Evolutionary conservation across 2,329 filamentous ascomycete species (phyloP).

Genomic region (Neoarthrinium moseri): DNA sequence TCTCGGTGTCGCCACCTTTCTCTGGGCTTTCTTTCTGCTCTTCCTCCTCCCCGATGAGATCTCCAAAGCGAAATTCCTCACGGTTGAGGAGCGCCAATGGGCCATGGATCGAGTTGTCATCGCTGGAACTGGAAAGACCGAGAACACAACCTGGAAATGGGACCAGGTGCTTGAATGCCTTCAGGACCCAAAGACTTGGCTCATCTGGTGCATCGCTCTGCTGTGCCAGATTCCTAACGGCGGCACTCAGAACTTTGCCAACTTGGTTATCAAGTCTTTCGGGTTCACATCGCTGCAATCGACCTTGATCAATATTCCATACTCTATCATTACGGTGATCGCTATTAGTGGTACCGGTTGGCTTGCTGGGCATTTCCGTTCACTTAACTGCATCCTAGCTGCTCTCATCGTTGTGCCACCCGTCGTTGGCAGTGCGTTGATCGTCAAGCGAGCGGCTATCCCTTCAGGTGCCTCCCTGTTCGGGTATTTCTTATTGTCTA

Average conservation of each 20-base stretch:
- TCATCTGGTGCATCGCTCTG: constrained; percentile 52
- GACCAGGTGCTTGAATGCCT: constrained; percentile 54
- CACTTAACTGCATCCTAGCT: constrained; percentile 51
- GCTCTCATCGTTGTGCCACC: constrained; percentile 48
- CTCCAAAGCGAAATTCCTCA: constrained; percentile 57
- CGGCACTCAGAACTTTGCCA: constrained; percentile 58
- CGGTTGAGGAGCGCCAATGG: constrained; percentile 46
- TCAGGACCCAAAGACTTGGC: constrained; percentile 58
- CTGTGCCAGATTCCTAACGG: constrained; percentile 61
- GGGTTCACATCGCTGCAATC: constrained; percentile 54
- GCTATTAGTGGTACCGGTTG: constrained; percentile 49
- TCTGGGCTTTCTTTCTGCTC: constrained; percentile 49
- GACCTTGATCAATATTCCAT: constrained; percentile 58
- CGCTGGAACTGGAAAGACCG: constrained; percentile 50
- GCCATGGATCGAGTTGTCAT: constrained; percentile 45
- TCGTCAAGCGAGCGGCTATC: constrained; percentile 44
- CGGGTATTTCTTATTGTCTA: constrained; percentile 56
- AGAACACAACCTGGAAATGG: constrained; percentile 47
- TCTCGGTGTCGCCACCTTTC: constrained; percentile 48
- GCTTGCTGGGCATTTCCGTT: constrained; percentile 49
- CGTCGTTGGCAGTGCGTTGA: constrained; percentile 51
- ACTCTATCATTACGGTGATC: constrained; percentile 49
- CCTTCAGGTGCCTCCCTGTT: constrained; percentile 47
- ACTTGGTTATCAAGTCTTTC: constrained; percentile 55
- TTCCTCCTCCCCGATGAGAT: constrained; percentile 52